A percentile compares a stretch with the other conserved stretches of the same genome.
Conservation (phyloP, 108 stramenopile genomes). For the Nitzschia sp. region DNA sequence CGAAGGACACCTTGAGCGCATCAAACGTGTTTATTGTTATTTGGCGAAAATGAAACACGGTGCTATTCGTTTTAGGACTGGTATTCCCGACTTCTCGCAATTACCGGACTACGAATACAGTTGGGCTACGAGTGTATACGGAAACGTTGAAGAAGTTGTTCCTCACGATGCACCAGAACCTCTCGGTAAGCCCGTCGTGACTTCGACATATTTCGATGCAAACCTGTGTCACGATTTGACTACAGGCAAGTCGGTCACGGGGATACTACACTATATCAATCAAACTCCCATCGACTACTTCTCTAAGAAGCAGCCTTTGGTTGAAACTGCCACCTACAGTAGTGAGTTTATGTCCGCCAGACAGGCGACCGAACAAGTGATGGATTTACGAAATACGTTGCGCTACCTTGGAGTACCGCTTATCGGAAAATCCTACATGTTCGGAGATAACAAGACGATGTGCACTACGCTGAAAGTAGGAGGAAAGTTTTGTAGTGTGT, state of each 20-base stretch:
- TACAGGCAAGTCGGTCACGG: too few relatives aligned
- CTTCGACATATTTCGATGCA: too few relatives aligned
- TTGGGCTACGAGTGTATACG: too few relatives aligned
- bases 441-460: conserved; percentile 34
- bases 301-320: too few relatives aligned
- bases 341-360: neutral
- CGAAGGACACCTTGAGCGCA: conserved; percentile 22
- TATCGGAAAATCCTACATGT: conserved; percentile 24
- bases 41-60: conserved; percentile 20
- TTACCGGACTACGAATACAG: neutral
- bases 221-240: too few relatives aligned
- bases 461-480: too few relatives aligned
- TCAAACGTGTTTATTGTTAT: conserved; percentile 31
- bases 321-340: neutral
- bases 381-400: conserved; percentile 38
- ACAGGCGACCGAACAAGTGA: conserved; percentile 26
- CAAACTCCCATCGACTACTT: too few relatives aligned
- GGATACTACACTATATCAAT: too few relatives aligned
- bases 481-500: too few relatives aligned
- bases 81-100: conserved; percentile 17
- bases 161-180: too few relatives aligned
- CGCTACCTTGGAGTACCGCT: conserved; percentile 48
- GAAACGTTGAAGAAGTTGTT: too few relatives aligned
- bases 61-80: conserved; percentile 21
- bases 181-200: too few relatives aligned